Conservation (phyloP, 768 basidiomycete species). For the Hortiboletus campestris region DNA sequence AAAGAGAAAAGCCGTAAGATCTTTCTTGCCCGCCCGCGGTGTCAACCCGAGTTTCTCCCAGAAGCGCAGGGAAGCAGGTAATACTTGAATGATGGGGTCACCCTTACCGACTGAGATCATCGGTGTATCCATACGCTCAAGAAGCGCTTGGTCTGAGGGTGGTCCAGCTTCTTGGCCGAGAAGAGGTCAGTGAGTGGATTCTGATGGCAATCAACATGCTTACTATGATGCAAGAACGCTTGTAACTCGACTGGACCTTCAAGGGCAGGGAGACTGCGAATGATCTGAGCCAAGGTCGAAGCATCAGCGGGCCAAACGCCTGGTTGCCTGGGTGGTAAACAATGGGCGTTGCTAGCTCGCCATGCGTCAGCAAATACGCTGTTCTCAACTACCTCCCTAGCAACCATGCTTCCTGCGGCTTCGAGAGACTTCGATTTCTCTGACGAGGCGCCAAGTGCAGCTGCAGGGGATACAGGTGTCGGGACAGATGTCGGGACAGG, state of each 20-base stretch:
- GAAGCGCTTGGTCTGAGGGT: conserved; percentile 4
- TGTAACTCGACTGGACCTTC: conserved; percentile 43
- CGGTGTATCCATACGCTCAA: conserved; percentile 47
- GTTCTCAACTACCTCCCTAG: conserved; percentile 74
- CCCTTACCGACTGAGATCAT: conserved; percentile 66
- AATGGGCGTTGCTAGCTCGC: conserved; percentile 40
- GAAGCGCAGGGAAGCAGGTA: conserved; percentile 71
- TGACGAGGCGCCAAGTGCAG: conserved; percentile 56
- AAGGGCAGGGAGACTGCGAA: conserved; percentile 33
- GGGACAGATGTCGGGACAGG: conserved; percentile 57
- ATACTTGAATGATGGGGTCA: conserved; percentile 64
- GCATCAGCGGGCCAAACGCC: conserved; percentile 64
- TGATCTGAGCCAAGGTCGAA: conserved; percentile 40
- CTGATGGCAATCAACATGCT: conserved; percentile 3
- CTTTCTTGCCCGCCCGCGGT: conserved; percentile 69
- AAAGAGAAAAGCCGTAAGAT: conserved; percentile 65
- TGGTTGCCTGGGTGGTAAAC: conserved; percentile 13
- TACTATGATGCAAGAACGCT: conserved; percentile 43
- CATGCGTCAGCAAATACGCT: conserved; percentile 66
- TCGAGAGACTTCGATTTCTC: conserved; percentile 71
- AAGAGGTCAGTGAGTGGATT: not conserved
- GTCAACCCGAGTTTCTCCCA: conserved; percentile 83
- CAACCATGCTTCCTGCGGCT: conserved; percentile 59
- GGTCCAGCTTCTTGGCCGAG: not conserved
- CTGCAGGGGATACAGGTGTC: conserved; percentile 83